Base-by-base conservation (phyloP, 257 asterid genomes). In the Fraxinus quadrangulata region DNA sequence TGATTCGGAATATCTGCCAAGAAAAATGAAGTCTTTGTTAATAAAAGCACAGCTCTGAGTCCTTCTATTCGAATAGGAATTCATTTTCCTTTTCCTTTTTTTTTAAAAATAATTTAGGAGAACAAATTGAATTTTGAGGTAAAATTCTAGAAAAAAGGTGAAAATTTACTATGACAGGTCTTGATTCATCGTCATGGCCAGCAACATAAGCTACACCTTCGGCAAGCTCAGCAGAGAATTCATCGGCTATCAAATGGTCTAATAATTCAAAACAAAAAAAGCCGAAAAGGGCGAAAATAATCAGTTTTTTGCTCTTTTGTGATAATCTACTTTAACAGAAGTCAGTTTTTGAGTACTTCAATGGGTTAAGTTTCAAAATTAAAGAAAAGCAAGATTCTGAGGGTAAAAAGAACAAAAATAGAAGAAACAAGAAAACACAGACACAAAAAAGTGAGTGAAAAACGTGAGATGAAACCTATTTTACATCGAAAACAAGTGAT, bases 171-270 rank as follows among this genome's bases (percentile, higher is more conserved):
- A 93, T 12, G 49, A 93, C 97, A 37, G 99, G 99, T 61, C 97
- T 90, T 28, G 87, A 88, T 80, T 92, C 92, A 75, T 92, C 96
- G 77, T 96, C 99, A 26, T 87, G 91, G 40, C 99, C 99, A 79
- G 98, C 96, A 77, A 96, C 98, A 84, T 88, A 96, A 78, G 99
- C 99, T 12, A 85, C 54, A 30, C 99, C 99, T 54, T 96, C 99
- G 59, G 96, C 94, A 5, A 96, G 85, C 91, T 96, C 99, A 67
- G 93, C 95, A 5, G 98, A 90, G 85, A 96, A 96, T 75, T 96
- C 98, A 89, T 96, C 98, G 49, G 98, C 99, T 39, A 93, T 92
- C 85, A 96, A 82, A 82, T 85, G 81, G 71, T 93, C 99, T 96
- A 76, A 42, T 73, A 76, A 76, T 83, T 63, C 36, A 83, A 78